Percentiles rank a stretch among this genome's conserved stretches.
Evolutionary conservation across 768 basidiomycete species (phyloP).

Genomic region (Russula sp.): DNA sequence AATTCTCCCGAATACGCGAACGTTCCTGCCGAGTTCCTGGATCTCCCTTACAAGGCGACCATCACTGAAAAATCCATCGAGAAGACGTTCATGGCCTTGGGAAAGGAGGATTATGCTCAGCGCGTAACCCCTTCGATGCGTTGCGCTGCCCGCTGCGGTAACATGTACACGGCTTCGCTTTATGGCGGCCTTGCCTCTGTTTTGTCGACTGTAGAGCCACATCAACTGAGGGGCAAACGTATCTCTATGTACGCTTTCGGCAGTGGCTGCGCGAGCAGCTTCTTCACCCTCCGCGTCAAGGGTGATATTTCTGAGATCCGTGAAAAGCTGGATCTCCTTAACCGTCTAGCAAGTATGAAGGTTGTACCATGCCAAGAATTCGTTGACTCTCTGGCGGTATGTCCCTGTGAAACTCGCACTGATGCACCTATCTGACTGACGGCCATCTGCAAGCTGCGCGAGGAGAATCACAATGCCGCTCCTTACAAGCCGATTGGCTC

Average conservation of each 20-base stretch:
- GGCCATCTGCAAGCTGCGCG: slow-evolving; percentile 53
- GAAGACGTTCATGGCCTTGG: slow-evolving; percentile 82
- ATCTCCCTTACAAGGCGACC: slow-evolving; percentile 59
- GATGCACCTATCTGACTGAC: neutral
- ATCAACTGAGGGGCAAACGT: slow-evolving; percentile 71
- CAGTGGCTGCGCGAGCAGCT: slow-evolving; percentile 88
- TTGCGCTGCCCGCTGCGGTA: slow-evolving; percentile 85
- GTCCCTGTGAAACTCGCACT: neutral
- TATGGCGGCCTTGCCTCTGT: slow-evolving; percentile 92
- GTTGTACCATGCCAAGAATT: slow-evolving; percentile 91
- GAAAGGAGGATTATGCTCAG: slow-evolving; percentile 64
- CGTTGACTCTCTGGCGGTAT: slow-evolving; percentile 69
- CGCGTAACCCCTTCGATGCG: slow-evolving; percentile 79
- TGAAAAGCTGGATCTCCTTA: slow-evolving; percentile 72
- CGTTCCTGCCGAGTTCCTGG: slow-evolving; percentile 63
- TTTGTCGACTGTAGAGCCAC: slow-evolving; percentile 62
- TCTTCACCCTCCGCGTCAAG: slow-evolving; percentile 83
- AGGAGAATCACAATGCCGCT: slow-evolving; percentile 91
- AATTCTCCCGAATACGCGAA: slow-evolving; percentile 58
- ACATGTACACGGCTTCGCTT: slow-evolving; percentile 97
- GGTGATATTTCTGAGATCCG: slow-evolving; percentile 80
- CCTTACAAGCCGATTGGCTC: slow-evolving; percentile 81
- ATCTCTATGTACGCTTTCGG: slow-evolving; percentile 96
- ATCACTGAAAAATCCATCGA: slow-evolving; percentile 93
- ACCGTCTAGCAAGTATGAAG: slow-evolving; percentile 75